Conservation (phyloP, 73 alveolate species). For the Breviolum minutum region DNA sequence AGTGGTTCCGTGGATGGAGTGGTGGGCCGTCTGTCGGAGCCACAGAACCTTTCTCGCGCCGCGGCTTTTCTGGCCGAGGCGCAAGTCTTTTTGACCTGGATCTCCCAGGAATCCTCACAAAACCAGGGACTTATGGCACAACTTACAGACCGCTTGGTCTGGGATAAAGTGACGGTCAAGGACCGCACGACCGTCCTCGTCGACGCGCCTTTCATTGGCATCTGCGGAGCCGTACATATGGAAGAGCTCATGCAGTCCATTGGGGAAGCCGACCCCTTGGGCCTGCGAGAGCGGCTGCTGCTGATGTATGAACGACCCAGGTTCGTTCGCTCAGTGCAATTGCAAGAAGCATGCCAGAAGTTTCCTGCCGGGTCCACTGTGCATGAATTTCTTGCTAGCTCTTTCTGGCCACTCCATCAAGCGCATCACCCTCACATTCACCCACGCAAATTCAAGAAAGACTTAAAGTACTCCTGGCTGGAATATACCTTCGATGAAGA, state of each 20-base stretch:
- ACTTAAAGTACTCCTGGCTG: conserved; percentile 26
- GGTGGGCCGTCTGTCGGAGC: not conserved
- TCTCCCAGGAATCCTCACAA: not conserved
- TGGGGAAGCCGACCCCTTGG: conserved; percentile 15
- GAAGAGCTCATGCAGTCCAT: conserved; percentile 13
- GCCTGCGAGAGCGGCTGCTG: conserved; percentile 21
- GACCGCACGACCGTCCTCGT: conserved; percentile 41
- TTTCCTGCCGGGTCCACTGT: not conserved
- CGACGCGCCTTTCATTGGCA: conserved; percentile 45
- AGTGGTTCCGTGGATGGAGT: conserved; percentile 49
- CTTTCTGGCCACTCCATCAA: conserved; percentile 8
- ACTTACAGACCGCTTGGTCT: conserved; percentile 21
- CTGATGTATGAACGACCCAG: conserved; percentile 27
- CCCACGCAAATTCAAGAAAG: not conserved
- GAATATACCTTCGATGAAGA: not conserved
- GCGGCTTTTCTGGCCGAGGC: conserved; percentile 36
- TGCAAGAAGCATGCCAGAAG: not conserved
- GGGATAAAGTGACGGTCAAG: conserved; percentile 47
- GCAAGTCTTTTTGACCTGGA: not conserved
- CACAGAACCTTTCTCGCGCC: conserved; percentile 13
- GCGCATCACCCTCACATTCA: not conserved
- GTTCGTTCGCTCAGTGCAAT: not conserved
- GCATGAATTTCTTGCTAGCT: not conserved
- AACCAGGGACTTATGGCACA: conserved; percentile 12
- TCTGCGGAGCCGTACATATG: conserved; percentile 48